phyloP scores from a whole-genome alignment of 768 basidiomycete species.

The Auriscalpium vulgare region DNA sequence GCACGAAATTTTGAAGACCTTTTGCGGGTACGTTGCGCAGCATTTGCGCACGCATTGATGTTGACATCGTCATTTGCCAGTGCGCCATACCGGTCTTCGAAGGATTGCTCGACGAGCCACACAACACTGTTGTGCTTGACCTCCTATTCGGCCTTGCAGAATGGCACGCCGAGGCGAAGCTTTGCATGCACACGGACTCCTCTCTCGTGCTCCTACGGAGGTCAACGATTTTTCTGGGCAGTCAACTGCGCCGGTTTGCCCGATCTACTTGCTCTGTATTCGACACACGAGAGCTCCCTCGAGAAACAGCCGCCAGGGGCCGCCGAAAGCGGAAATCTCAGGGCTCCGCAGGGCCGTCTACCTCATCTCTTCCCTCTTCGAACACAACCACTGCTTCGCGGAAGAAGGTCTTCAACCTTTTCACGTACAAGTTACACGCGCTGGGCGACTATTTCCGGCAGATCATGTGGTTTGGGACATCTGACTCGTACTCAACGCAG shows the following conservation, averaged over 20 bases:
- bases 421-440: conserved; percentile 28
- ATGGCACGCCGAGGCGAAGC: conserved; percentile 24
- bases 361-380: no score
- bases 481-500: conserved; percentile 27
- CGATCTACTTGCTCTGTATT: conserved; percentile 9
- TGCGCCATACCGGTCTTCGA: conserved; percentile 22
- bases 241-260: conserved; percentile 9
- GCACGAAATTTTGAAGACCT: conserved; percentile 22
- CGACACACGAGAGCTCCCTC: conserved; percentile 8
- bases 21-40: conserved; percentile 13
- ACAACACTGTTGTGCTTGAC: conserved; percentile 14
- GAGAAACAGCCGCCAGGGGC: not conserved
- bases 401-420: conserved; percentile 21
- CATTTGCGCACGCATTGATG: not conserved
- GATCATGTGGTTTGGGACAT: conserved; percentile 26
- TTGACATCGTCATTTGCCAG: not conserved
- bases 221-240: no score
- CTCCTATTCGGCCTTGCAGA: conserved; percentile 16
- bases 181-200: conserved; percentile 18
- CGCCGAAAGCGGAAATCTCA: not conserved
- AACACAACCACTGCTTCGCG: not conserved
- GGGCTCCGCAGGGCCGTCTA: not conserved
- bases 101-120: conserved; percentile 16
- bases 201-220: no score
- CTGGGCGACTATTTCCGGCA: conserved; percentile 24